Conservation (phyloP, 192 early-diverging fungal species). For the Rhizoclosmatium sp. region DNA sequence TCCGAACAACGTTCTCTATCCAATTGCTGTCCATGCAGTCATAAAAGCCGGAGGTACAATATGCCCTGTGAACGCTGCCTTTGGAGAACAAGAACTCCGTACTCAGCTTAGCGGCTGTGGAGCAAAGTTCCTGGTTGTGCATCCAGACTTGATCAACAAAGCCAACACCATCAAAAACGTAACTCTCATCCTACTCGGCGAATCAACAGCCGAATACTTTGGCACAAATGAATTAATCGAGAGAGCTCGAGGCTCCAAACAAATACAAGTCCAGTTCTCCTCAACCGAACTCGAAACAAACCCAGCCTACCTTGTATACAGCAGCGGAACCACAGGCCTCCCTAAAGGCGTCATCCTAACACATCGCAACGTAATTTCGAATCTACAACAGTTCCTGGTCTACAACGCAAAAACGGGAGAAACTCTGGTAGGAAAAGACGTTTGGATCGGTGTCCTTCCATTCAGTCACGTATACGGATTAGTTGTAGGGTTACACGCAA, state of each 20-base stretch:
- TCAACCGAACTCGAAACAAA: slow-evolving; percentile 42
- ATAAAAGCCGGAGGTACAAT: slow-evolving; percentile 69
- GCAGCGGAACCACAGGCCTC: slow-evolving; percentile 72
- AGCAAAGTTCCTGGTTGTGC: slow-evolving; percentile 72
- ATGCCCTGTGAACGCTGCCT: slow-evolving; percentile 81
- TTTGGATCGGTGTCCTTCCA: slow-evolving; percentile 67
- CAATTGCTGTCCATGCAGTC: slow-evolving; percentile 62
- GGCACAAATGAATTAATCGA: neutral
- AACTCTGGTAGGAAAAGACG: slow-evolving; percentile 21
- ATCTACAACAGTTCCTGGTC: slow-evolving; percentile 61
- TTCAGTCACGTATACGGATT: slow-evolving; percentile 57
- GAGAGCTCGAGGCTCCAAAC: neutral
- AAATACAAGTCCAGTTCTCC: slow-evolving; percentile 29
- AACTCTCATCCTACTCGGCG: slow-evolving; percentile 10
- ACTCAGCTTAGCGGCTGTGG: slow-evolving; percentile 74
- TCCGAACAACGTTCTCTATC: slow-evolving; percentile 65
- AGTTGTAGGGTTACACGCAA: slow-evolving; percentile 32
- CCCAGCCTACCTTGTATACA: slow-evolving; percentile 74
- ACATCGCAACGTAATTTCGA: slow-evolving; percentile 82
- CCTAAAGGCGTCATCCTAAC: slow-evolving; percentile 75
- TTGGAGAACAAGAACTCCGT: slow-evolving; percentile 76
- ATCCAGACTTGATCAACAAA: slow-evolving; percentile 25
- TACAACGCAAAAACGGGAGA: slow-evolving; percentile 46
- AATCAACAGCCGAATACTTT: slow-evolving; percentile 41
- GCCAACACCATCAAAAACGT: slow-evolving; percentile 36